phyloP scores from a whole-genome alignment of 345 rosid genomes.

The Lepidium aucheri region DNA sequence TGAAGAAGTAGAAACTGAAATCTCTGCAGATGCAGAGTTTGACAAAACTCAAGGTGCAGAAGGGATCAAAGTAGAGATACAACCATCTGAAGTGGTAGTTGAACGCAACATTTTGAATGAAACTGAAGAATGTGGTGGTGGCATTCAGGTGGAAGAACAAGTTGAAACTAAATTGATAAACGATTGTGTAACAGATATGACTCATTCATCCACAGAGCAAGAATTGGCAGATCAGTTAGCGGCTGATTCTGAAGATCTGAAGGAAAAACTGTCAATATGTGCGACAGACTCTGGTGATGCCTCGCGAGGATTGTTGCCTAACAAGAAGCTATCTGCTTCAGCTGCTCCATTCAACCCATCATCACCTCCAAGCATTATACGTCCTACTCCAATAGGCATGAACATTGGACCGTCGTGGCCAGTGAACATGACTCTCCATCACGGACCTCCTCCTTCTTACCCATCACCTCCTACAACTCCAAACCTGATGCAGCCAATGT shows the following conservation, averaged over 20 bases:
- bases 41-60: constrained; percentile 10
- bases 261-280: constrained; percentile 40
- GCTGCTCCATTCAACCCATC: constrained; percentile 95
- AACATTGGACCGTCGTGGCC: constrained; percentile 76
- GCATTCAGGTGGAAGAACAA: constrained; percentile 34
- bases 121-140: constrained; percentile 30
- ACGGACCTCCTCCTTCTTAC: constrained; percentile 52
- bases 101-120: constrained; percentile 30
- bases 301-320: constrained; percentile 36
- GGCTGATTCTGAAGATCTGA: constrained; percentile 43
- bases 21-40: constrained; percentile 28
- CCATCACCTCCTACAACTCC: constrained; percentile 89
- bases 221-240: constrained; percentile 29
- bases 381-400: constrained; percentile 52
- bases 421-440: constrained; percentile 77
- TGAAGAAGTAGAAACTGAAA: constrained; percentile 34
- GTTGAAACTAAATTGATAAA: constrained; percentile 24
- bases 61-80: constrained; percentile 35
- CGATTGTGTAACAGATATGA: constrained; percentile 31
- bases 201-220: constrained; percentile 37
- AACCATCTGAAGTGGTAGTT: constrained; percentile 32
- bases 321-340: constrained; percentile 87
- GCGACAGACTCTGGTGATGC: constrained; percentile 36
- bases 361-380: constrained; percentile 40
- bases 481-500: constrained; percentile 79